phyloP scores from a whole-genome alignment of 768 basidiomycete species.

The Termitomyces sp. region DNA sequence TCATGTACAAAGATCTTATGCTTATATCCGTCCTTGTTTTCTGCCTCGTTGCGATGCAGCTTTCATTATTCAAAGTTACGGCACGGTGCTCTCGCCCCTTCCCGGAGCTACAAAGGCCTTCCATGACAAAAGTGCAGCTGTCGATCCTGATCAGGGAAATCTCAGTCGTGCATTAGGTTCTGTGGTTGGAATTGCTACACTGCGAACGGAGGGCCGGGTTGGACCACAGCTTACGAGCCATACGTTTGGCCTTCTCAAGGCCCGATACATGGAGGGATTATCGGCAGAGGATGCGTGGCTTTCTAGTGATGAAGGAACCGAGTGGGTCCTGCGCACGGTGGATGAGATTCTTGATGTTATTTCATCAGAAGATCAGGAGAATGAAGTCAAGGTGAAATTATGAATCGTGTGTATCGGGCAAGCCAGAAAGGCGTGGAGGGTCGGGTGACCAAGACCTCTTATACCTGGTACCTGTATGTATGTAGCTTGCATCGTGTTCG shows the following conservation, averaged over 20 bases:
- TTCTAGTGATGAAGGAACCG: conserved; percentile 79
- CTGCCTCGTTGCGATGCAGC: conserved; percentile 38
- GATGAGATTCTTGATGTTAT: conserved; percentile 80
- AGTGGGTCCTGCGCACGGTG: conserved; percentile 83
- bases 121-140: conserved; percentile 33
- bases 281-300: conserved; percentile 78
- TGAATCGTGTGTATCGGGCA: conserved; percentile 29
- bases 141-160: conserved; percentile 71
- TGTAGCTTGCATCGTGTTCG: conserved; percentile 37
- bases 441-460: conserved; percentile 35
- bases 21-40: conserved; percentile 14
- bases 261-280: conserved; percentile 55
- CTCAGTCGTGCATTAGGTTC: conserved; percentile 83
- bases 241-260: conserved; percentile 87
- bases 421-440: conserved; percentile 14
- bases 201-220: conserved; percentile 82
- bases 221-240: conserved; percentile 87
- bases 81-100: conserved; percentile 71
- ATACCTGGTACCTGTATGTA: conserved; percentile 26
- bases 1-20: conserved; percentile 7
- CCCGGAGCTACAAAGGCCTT: conserved; percentile 50
- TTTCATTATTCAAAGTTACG: conserved; percentile 86
- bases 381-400: conserved; percentile 56
- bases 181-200: conserved; percentile 78
- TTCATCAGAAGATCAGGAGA: conserved; percentile 42